Base-by-base conservation (phyloP, 176 grass and related monocot genomes). In the Oryza meridionalis region DNA sequence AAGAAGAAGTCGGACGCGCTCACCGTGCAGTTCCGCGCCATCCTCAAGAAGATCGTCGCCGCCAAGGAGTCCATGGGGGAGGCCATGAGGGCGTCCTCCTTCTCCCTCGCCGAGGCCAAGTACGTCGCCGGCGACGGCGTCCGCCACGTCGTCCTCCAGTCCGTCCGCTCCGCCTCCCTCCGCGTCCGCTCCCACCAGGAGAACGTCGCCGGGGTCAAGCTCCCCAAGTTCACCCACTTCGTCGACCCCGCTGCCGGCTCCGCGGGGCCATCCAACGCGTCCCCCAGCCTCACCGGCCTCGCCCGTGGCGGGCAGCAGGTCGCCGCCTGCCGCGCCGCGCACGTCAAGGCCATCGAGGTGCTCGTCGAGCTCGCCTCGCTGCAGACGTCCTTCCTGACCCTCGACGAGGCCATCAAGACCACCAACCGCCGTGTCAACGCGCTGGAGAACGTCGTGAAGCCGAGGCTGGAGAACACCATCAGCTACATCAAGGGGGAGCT, bases 1-100 rank as follows among this genome's bases (percentile, higher is more conserved):
- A 95, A 98, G 88, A 97, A 97, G 92, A 98, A 98, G 68, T 94
- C 92, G 44, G 92, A 98, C 68, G 95, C 95, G 19, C 88, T 98
- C 37, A 95, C 95, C 0, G 92, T 97, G 24, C 88, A 94, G 51
- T 97, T 97, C 82, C 88, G 90, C 14, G 43, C 88, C 21, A 98
- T 98, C 79, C 89, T 98, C 33, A 94, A 90, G 90, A 93, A 95
- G 82, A 98, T 98, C 72, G 92, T 98, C 24, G 79, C 88, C 19
- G 81, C 95, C 67, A 98, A 98, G 86, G 92, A 94, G 82, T 97
- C 94, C 45, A 97, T 97, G 92, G 94, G 92, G 8, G 88, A 94
- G 19, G 70, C 84, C 61, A 97, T 98, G 95, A 81, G 92, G 15
- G 47, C 75, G 51, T 94, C 95, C 76, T 94, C 95, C 76, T 98